Base-by-base conservation (phyloP, 371 early-diverging fungal species). In the Rhizopus sp. region DNA sequence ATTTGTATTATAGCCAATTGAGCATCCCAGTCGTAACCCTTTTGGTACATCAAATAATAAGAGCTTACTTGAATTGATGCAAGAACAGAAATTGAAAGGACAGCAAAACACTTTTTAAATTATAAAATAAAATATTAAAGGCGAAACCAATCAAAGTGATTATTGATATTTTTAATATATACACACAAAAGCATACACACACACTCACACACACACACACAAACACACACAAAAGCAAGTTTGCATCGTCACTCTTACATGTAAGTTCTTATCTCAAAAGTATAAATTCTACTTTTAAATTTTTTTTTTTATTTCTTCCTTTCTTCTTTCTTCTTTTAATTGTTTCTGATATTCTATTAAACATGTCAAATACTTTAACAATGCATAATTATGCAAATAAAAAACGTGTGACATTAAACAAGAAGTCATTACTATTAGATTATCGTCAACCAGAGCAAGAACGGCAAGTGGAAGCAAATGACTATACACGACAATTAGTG, bases 11-110 rank as follows among this genome's bases (percentile, higher is more conserved):
- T 55, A 50, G 63, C 53, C 75, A 12, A 68, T 75, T 57, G 64
- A 59, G 30, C 67, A 64, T 29, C 72, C 72, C 4, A 75, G 62
- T 49, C 72, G 69, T 39, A 75, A 75, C 50, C 75, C 75, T 3
- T 75, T 75, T 55, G 75, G 75, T 9, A 62, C 61, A 10, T 38
- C 38, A 53, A 45, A 59, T 61, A 44, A 68, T 46, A 70, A 72
- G 31, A 63, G 63, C 34, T 61, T 72, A 49, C 55, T 68, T 15
- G 72, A 72, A 53, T 52, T 72, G 62, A 68, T 68, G 69, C 66
- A 64, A 55, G 72, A 72, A 47, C 72, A 72, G 65, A 68, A 60
- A 30, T 1, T 53, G 39, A 66, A 70, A 51, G 7, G 4, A 29
- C 63, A 48, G 23, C 23, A 23, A 23, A 23, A 2, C 23, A 1